A percentile compares a stretch with the other conserved stretches of the same genome.
Conservation (phyloP, 1,284 basidiomycete genomes). For the Rhodotorula sp. region DNA sequence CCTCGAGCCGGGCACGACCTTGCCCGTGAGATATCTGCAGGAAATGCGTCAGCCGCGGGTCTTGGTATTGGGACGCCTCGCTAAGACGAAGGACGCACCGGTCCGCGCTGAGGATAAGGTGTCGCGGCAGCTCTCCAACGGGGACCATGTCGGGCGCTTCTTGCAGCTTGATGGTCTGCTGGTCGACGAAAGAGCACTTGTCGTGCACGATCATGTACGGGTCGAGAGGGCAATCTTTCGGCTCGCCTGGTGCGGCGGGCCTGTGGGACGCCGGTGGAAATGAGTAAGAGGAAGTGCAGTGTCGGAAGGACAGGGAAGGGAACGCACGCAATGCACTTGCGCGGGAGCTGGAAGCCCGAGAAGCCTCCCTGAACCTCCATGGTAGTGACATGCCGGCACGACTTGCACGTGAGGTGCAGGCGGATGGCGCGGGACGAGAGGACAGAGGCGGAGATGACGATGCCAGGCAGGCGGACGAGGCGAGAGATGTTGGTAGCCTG, state of each 20-base stretch:
- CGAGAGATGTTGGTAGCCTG: slow-evolving; percentile 89
- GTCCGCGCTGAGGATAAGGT: slow-evolving; percentile 91
- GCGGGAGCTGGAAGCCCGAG: slow-evolving; percentile 81
- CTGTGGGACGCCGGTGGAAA: slow-evolving; percentile 5
- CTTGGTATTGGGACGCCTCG: no score
- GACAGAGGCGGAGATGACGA: slow-evolving; percentile 95
- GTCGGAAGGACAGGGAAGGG: not conserved
- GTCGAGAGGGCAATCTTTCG: slow-evolving; percentile 92
- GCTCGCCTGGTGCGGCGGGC: slow-evolving; percentile 62
- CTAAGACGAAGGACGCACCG: slow-evolving; percentile 51
- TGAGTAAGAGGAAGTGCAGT: not conserved
- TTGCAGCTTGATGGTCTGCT: slow-evolving; percentile 94
- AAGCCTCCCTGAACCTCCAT: slow-evolving; percentile 80
- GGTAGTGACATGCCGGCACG: slow-evolving; percentile 78
- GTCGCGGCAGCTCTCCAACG: slow-evolving; percentile 93
- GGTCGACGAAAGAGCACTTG: slow-evolving; percentile 91
- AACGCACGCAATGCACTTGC: slow-evolving; percentile 72
- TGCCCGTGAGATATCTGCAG: slow-evolving; percentile 71
- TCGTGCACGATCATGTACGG: slow-evolving; percentile 96
- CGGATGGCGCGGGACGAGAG: slow-evolving; percentile 90
- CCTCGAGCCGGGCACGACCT: slow-evolving; percentile 90
- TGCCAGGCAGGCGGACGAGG: slow-evolving; percentile 94
- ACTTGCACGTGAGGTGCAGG: slow-evolving; percentile 88
- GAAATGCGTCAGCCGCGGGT: not conserved
- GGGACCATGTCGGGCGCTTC: slow-evolving; percentile 99